A percentile compares a stretch with the other conserved stretches of the same genome.
Evolutionary conservation across 2,329 filamentous ascomycete genomes (phyloP).

Genomic region (Fusarium sp.): DNA sequence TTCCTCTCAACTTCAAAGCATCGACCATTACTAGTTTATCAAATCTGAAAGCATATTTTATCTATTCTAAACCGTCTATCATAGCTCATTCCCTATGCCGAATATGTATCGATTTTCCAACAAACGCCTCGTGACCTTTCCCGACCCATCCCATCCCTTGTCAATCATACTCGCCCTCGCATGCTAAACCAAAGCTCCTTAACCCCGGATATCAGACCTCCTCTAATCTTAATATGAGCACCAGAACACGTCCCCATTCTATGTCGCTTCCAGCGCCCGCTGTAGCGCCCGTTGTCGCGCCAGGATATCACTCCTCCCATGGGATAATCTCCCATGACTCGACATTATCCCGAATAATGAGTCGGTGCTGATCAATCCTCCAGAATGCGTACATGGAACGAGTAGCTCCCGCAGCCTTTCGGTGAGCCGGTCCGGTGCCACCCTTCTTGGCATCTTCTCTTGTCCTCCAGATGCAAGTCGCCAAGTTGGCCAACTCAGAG

Average conservation of each 20-base stretch:
- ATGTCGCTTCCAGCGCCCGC: not conserved
- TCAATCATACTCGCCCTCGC: not conserved
- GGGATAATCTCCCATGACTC: conserved; percentile 72
- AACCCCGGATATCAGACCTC: not conserved
- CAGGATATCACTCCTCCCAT: conserved; percentile 58
- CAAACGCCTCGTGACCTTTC: conserved; percentile 25
- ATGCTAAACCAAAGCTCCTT: not conserved
- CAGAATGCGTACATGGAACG: conserved; percentile 74
- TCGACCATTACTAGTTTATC: not conserved
- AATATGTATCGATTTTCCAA: not conserved
- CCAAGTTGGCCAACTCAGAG: conserved; percentile 78
- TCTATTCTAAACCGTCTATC: conserved; percentile 18
- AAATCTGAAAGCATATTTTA: conserved; percentile 18
- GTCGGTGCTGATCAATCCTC: conserved; percentile 76
- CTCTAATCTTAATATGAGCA: not conserved
- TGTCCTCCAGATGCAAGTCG: conserved; percentile 79
- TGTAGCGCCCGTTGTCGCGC: not conserved
- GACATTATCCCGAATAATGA: conserved; percentile 76
- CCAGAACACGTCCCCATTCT: not conserved
- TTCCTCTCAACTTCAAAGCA: conserved; percentile 1
- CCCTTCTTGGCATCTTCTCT: conserved; percentile 70
- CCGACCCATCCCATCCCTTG: not conserved
- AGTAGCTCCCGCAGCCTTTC: conserved; percentile 74
- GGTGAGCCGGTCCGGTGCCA: conserved; percentile 69
- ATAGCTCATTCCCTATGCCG: conserved; percentile 5